phyloP scores from a whole-genome alignment of 441 rosid genomes.

The Heliophila coronopifolia region DNA sequence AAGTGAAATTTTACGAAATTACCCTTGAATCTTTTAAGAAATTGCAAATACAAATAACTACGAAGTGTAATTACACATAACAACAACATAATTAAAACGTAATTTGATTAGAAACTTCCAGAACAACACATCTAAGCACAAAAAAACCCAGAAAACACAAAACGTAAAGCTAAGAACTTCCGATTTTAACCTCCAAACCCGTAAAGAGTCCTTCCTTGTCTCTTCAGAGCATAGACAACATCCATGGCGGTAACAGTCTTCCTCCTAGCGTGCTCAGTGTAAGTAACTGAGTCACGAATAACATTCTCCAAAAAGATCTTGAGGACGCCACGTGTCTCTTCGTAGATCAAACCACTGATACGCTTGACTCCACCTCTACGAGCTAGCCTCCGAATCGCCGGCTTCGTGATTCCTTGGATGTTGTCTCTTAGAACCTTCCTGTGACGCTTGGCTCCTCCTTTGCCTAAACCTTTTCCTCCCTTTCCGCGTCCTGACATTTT shows the following conservation, averaged over 20 bases:
- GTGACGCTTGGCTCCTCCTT: slow-evolving; percentile 36
- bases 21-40: no score
- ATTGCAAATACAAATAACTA: no score
- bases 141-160: no score
- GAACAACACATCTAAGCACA: no score
- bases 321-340: slow-evolving; percentile 34
- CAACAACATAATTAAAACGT: no score
- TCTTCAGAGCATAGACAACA: slow-evolving; percentile 39
- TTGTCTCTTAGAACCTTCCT: slow-evolving; percentile 31
- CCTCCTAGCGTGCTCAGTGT: slow-evolving; percentile 31
- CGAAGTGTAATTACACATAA: no score
- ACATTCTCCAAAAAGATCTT: slow-evolving; percentile 26
- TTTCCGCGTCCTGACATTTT: slow-evolving; percentile 26
- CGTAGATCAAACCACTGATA: slow-evolving; percentile 35
- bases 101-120: no score
- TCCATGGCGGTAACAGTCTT: slow-evolving; percentile 43
- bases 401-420: slow-evolving; percentile 28
- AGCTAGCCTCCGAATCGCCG: slow-evolving; percentile 36
- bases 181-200: no score
- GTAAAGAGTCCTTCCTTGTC: slow-evolving; percentile 33
- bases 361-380: slow-evolving; percentile 41
- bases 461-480: slow-evolving; percentile 35
- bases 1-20: no score
- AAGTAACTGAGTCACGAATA: slow-evolving; percentile 27
- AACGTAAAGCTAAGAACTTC: no score